Conservation (phyloP, 2,329 filamentous ascomycete species). For the Penicillium sp. region DNA sequence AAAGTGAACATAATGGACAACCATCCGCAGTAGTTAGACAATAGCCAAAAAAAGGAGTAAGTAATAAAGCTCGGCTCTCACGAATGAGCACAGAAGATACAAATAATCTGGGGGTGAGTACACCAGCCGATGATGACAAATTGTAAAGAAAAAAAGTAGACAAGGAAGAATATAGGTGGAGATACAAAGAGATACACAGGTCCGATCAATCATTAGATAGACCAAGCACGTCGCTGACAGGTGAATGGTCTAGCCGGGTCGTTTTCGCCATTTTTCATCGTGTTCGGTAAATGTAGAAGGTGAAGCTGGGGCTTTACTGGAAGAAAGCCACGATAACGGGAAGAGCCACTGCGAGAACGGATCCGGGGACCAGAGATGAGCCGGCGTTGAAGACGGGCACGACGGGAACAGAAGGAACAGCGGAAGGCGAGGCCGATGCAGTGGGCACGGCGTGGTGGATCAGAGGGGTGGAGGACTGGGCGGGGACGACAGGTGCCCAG, state of each 20-base stretch:
- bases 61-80: background rate
- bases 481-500: slow-evolving; percentile 9
- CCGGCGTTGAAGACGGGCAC: slow-evolving; percentile 24
- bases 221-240: background rate
- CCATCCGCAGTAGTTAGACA: background rate
- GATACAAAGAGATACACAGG: background rate
- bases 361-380: slow-evolving; percentile 17
- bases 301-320: slow-evolving; percentile 6
- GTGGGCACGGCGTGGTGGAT: slow-evolving; percentile 19
- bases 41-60: background rate
- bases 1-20: background rate
- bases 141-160: background rate
- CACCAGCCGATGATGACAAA: background rate
- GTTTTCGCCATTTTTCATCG: slow-evolving; percentile 1
- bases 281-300: background rate
- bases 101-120: slow-evolving; percentile 6
- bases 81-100: slow-evolving; percentile 1
- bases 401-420: background rate
- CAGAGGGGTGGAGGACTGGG: slow-evolving; percentile 19
- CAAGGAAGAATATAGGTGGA: slow-evolving; percentile 3
- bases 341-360: slow-evolving; percentile 17
- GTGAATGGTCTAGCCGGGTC: background rate
- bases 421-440: slow-evolving; percentile 4
- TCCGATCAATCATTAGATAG: slow-evolving; percentile 10
- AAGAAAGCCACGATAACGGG: slow-evolving; percentile 22